Percentiles rank a stretch among this genome's conserved stretches.
phyloP scores from a whole-genome alignment of 306 rosid species.

The Lotus japonicus region DNA sequence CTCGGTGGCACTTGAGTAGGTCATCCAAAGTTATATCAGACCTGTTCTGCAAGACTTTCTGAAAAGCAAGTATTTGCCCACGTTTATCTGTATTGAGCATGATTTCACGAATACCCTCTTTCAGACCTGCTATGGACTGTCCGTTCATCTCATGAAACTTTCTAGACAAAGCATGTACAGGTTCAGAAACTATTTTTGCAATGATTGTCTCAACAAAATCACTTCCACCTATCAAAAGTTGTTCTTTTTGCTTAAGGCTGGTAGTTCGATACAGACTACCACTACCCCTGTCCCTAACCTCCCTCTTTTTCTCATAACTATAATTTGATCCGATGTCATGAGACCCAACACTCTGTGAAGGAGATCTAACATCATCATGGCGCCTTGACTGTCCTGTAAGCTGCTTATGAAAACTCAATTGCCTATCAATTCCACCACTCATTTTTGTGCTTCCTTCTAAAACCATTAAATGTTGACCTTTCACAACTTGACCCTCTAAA shows the following conservation, averaged over 20 bases:
- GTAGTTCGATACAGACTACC: conserved; percentile 66
- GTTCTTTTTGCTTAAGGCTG: conserved; percentile 70
- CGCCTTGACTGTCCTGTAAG: conserved; percentile 68
- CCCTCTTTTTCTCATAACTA: conserved; percentile 68
- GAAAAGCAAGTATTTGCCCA: conserved; percentile 48
- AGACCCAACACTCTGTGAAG: conserved; percentile 83
- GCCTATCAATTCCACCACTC: conserved; percentile 69
- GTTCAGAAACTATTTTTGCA: conserved; percentile 64
- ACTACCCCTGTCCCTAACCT: conserved; percentile 55
- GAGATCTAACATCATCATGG: conserved; percentile 73
- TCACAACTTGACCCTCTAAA: conserved; percentile 57
- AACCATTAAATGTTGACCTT: conserved; percentile 56
- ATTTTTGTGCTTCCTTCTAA: conserved; percentile 75
- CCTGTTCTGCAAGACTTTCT: conserved; percentile 66
- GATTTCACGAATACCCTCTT: conserved; percentile 62
- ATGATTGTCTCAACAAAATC: conserved; percentile 69
- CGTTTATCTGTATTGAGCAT: conserved; percentile 66
- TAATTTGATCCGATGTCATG: conserved; percentile 77
- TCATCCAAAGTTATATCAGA: conserved; percentile 68
- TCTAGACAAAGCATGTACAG: conserved; percentile 64
- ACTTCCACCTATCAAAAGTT: conserved; percentile 43
- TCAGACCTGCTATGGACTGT: conserved; percentile 44
- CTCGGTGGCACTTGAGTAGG: conserved; percentile 63
- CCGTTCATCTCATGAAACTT: conserved; percentile 72
- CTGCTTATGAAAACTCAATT: conserved; percentile 83